Percentiles rank a stretch among this genome's conserved stretches.
Conservation (phyloP, 495 filamentous ascomycete species). For the Penicillium paradoxum region DNA sequence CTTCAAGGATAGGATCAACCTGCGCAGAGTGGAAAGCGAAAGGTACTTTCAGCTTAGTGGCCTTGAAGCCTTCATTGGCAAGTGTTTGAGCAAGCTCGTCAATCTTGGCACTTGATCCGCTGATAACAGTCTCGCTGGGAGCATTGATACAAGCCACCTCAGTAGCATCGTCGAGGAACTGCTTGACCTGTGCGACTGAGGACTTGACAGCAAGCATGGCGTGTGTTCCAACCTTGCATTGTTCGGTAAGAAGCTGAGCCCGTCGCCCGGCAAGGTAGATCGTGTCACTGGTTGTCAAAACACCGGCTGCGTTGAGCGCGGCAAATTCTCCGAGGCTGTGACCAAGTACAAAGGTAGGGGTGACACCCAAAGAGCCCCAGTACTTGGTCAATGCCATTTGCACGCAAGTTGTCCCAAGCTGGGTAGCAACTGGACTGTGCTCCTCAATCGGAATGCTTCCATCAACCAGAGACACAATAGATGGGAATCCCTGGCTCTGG, state of each 20-base stretch:
- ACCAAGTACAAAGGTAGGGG: conserved; percentile 71
- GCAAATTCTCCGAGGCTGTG: conserved; percentile 90
- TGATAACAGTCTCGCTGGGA: conserved; percentile 47
- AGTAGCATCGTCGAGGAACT: conserved; percentile 22
- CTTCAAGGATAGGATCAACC: conserved; percentile 68
- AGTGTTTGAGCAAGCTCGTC: conserved; percentile 55
- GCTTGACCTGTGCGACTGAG: conserved; percentile 30
- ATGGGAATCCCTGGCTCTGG: conserved; percentile 61
- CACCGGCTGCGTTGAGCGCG: conserved; percentile 73
- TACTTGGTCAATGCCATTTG: conserved; percentile 81
- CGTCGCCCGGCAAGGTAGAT: conserved; percentile 76
- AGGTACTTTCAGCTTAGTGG: conserved; percentile 63
- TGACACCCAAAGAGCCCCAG: conserved; percentile 76
- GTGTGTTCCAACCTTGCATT: conserved; percentile 68
- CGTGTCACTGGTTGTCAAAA: conserved; percentile 71
- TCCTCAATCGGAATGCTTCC: conserved; percentile 42
- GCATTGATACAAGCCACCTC: conserved; percentile 53
- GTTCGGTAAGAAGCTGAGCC: conserved; percentile 67
- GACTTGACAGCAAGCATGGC: conserved; percentile 49
- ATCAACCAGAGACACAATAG: conserved; percentile 61
- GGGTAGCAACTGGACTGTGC: conserved; percentile 69
- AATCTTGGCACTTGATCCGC: conserved; percentile 45
- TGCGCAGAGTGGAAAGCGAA: conserved; percentile 82
- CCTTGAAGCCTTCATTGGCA: conserved; percentile 53
- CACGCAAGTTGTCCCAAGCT: conserved; percentile 71